Evolutionary conservation across 257 asterid genomes (phyloP), one percentile per base, ranked within the genome.

Genomic region (Linaria vulgaris): DNA sequence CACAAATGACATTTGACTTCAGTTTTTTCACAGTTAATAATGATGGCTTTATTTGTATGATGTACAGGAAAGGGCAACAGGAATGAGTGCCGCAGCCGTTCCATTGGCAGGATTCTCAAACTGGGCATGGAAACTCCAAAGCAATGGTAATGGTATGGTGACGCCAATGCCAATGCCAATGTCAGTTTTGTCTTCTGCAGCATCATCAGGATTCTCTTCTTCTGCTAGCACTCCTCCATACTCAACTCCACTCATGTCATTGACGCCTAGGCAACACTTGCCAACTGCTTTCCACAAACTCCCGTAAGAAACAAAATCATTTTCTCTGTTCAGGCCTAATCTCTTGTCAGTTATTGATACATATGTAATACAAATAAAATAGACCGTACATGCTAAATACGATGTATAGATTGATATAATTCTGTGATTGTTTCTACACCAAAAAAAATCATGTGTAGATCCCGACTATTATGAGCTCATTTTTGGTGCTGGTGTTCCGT

Each of bases 121-220:
- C 75, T 77, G 84, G 95, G 79, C 78, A 65, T 72, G 90, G 90
- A 83, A 82, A 76, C 52, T 78, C 69, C 83, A 71, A 63, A 61
- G 79, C 76, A 84, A 83, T 17, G 83, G 78, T 63, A 66, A 83
- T 10, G 82, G 79, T 64, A 66, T 69, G 72, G 76, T 69, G 61
- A 49, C 73, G 39, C 71, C 85, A 4, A 69, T 79, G 63, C 84
- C 87, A 17, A 49, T 72, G 39, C 71, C 85, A 4, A 69, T 79
- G 63, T 82, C 87, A 17, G 31, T 82, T 54, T 78, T 76, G 72
- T 64, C 88, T 64, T 70, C 96, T 64, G 95, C 95, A 88, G 96
- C 95, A 88, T 85, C 96, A 88, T 85, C 96, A 85, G 92, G 95
- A 88, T 85, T 86, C 95, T 82, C 96, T 74, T 72, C 94, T 58